Conservation (phyloP, 805 yeast genomes). For the Starmerella bacillaris region DNA sequence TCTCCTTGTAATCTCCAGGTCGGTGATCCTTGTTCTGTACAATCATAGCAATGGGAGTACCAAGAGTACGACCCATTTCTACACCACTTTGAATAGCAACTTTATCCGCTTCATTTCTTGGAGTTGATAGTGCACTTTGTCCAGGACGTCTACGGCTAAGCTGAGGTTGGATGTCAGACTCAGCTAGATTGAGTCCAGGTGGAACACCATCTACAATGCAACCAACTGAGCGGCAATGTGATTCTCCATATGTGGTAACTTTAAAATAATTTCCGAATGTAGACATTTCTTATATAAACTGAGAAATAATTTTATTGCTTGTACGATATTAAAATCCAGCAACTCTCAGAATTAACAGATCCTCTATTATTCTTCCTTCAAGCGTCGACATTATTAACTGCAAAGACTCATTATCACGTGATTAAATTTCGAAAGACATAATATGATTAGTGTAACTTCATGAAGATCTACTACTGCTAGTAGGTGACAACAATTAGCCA, state of each 20-base stretch:
- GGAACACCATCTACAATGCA: slow-evolving; percentile 98
- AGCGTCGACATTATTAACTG: too few species aligned
- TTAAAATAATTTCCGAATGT: slow-evolving; percentile 46
- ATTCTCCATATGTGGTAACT: slow-evolving; percentile 95
- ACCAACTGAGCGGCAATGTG: slow-evolving; percentile 94
- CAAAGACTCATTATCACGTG: too few species aligned
- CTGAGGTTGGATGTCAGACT: slow-evolving; percentile 86
- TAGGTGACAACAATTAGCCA: too few species aligned
- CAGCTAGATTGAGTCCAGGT: slow-evolving; percentile 74
- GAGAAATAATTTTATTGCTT: too few species aligned
- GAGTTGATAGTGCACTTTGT: slow-evolving; percentile 79
- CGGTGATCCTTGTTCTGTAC: slow-evolving; percentile 90
- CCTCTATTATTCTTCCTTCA: too few species aligned
- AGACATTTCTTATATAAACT: too few species aligned
- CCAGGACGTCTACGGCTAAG: slow-evolving; percentile 95
- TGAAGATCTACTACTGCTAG: too few species aligned
- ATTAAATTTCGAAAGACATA: too few species aligned
- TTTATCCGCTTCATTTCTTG: slow-evolving; percentile 83
- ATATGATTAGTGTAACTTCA: too few species aligned
- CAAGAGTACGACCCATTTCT: slow-evolving; percentile 75
- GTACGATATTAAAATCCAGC: too few species aligned
- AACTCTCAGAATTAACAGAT: too few species aligned
- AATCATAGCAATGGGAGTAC: slow-evolving; percentile 89
- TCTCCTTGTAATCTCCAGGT: slow-evolving; percentile 89
- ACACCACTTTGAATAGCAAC: slow-evolving; percentile 91